Conservation (phyloP, 2,329 filamentous ascomycete species). For the Cordyceps militaris region DNA sequence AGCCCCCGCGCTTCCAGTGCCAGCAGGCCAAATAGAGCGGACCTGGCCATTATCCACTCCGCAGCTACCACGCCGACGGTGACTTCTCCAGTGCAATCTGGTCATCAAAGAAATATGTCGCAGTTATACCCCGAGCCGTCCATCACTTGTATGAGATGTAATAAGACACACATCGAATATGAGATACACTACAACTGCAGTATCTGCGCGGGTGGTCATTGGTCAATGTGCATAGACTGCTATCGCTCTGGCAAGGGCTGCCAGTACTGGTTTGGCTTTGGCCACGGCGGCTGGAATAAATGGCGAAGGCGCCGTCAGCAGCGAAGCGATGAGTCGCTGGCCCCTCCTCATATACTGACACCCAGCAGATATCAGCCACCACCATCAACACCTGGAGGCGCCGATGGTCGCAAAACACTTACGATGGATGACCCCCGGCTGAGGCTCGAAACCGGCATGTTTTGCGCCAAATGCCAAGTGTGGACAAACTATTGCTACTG, state of each 20-base stretch:
- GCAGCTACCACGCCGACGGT: slow-evolving; percentile 24
- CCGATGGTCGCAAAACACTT: slow-evolving; percentile 48
- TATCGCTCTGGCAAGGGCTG: slow-evolving; percentile 74
- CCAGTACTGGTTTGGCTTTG: slow-evolving; percentile 83
- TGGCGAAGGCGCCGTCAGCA: slow-evolving; percentile 50
- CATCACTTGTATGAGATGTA: slow-evolving; percentile 66
- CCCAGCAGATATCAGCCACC: slow-evolving; percentile 51
- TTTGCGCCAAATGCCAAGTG: slow-evolving; percentile 69
- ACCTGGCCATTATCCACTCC: slow-evolving; percentile 33
- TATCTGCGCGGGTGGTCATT: slow-evolving; percentile 62
- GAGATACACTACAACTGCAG: slow-evolving; percentile 78
- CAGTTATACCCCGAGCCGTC: slow-evolving; percentile 62
- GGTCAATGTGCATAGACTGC: slow-evolving; percentile 74
- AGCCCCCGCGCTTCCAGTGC: slow-evolving; percentile 14
- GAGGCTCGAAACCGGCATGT: slow-evolving; percentile 70
- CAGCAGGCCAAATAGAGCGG: slow-evolving; percentile 27
- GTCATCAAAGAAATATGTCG: slow-evolving; percentile 36
- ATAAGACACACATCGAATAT: slow-evolving; percentile 68
- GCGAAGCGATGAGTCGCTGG: slow-evolving; percentile 30
- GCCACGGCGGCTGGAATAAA: slow-evolving; percentile 58
- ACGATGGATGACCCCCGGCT: slow-evolving; percentile 61
- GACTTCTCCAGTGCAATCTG: slow-evolving; percentile 25
- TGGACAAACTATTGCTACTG: slow-evolving; percentile 82
- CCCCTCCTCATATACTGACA: slow-evolving; percentile 50
- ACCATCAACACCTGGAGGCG: slow-evolving; percentile 40